Base-by-base conservation (phyloP, 352 stramenopile genomes). In the Hyaloperonospora arabidopsidis region DNA sequence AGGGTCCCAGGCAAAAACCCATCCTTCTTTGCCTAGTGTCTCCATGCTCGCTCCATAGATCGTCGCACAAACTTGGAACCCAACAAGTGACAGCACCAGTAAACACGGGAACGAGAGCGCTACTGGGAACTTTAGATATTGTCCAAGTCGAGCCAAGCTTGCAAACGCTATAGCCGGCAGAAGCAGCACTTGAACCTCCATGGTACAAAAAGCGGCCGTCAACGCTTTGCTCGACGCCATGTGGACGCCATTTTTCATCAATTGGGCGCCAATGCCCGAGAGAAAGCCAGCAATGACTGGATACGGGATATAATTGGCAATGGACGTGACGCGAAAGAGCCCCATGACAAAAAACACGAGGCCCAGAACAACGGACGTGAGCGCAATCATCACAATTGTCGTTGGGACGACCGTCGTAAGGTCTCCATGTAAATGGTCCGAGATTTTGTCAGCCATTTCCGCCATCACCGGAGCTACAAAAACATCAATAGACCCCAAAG, bases 301-400 rank as follows among this genome's bases (percentile, higher is more conserved):
- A 40, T 87, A 92, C 36, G 82, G 82, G 67, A 89, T 87, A 61
- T 92, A 92, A 50, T 92, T 89, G 8, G 80, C 77, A 54, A 89
- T 85, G 0, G 79, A 86, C 21, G 82, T 89, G 39, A 89, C 68
- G 23, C 77, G 70, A 40, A 84, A 79, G 14, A 77, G 45, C 11
- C 82, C 82, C 74, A 92, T 87, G 28, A 76, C 35, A 39, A 84
- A 75, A 49, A 92, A 86, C 0, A 87, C 69, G 2, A 74, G 25
- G 0, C 82, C 82, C 25, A 92, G 59, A 8, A 87, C 51, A 14
- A 74, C 63, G 15, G 82, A 92, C 14, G 82, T 84, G 2, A 87
- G 48, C 0, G 79, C 74, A 19, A 88, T 73, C 72, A 87, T 87
- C 35, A 92, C 59, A 2, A 92, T 65, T 0, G 76, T 80, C 23